Base-by-base conservation (phyloP, 371 early-diverging fungal species). In the Rhizomucor miehei region DNA sequence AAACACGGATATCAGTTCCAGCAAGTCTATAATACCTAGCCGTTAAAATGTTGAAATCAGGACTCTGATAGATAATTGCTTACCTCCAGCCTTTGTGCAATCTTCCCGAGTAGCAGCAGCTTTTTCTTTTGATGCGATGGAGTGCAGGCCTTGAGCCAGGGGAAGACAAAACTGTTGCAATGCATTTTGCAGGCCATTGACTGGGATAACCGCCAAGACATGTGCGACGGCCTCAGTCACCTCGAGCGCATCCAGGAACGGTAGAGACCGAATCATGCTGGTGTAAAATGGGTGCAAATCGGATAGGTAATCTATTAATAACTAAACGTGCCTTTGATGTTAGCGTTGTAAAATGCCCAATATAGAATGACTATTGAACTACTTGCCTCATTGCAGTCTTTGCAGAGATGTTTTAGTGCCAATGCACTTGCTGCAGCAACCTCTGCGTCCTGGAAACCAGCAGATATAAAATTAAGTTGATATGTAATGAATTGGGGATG, bases 141-240 rank as follows among this genome's bases (percentile, higher is more conserved):
- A 54, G 25, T 81, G 79, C 13, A 86, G 45, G 50, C 85, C 72
- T 51, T 89, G 87, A 10, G 90, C 93, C 12, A 93, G 78, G 1
- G 97, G 96, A 25, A 88, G 56, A 62, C 90, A 88, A 62, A 95
- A 95, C 56, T 80, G 70, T 50, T 90, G 85, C 46, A 98, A 70
- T 0, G 90, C 89, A 39, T 81, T 70, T 6, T 81, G 61, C 6
- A 89, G 62, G 48, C 85, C 75, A 0, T 68, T 68, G 9, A 73
- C 65, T 10, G 92, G 91, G 20, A 94, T 79, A 1, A 83, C 88
- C 2, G 83, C 84, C 29, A 97, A 73, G 8, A 97, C 89, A 52
- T 93, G 89, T 0, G 95, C 89, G 5, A 98, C 84, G 1, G 93
- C 97, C 59, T 89, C 90, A 0, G 94, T 89, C 3, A 98, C 81